Conservation (phyloP, 2,329 filamentous ascomycete genomes). For the Paracamarosporium sp. region DNA sequence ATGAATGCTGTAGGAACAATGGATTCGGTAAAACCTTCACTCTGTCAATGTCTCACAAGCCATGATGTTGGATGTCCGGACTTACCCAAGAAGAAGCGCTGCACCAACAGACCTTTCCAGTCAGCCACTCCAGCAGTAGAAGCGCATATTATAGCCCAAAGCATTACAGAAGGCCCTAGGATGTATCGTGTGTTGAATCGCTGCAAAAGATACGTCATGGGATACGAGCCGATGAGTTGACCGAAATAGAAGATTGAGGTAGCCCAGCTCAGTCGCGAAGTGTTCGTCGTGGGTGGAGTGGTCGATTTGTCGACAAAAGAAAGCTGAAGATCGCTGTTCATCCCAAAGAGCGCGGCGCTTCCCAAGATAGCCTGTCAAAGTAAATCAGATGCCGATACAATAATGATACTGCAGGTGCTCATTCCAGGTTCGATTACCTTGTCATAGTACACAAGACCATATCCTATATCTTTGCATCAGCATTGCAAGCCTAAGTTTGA, state of each 20-base stretch:
- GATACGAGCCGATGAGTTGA: conserved; percentile 76
- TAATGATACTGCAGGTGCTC: too few relatives aligned
- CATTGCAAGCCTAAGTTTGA: background rate
- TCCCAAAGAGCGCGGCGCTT: conserved; percentile 75
- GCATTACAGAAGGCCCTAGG: conserved; percentile 66
- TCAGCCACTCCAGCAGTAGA: conserved; percentile 70
- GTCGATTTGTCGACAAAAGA: conserved; percentile 58
- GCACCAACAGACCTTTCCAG: conserved; percentile 65
- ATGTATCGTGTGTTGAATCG: conserved; percentile 69
- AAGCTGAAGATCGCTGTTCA: conserved; percentile 72
- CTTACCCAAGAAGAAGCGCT: conserved; percentile 61
- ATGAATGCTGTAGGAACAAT: conserved; percentile 65
- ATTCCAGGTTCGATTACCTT: conserved; percentile 61
- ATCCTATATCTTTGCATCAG: conserved; percentile 28
- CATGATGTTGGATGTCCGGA: background rate
- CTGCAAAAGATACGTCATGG: conserved; percentile 74
- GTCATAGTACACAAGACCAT: conserved; percentile 74
- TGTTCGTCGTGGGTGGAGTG: conserved; percentile 65
- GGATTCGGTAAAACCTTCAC: conserved; percentile 54
- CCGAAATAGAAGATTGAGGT: conserved; percentile 83
- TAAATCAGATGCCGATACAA: background rate
- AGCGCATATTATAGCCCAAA: conserved; percentile 73
- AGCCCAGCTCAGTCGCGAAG: conserved; percentile 74
- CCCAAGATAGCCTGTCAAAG: conserved; percentile 65
- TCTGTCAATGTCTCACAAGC: background rate